Percentiles rank a stretch among this genome's conserved stretches.
phyloP scores from a whole-genome alignment of 1,284 basidiomycete species.

The Irpex lacteus region DNA sequence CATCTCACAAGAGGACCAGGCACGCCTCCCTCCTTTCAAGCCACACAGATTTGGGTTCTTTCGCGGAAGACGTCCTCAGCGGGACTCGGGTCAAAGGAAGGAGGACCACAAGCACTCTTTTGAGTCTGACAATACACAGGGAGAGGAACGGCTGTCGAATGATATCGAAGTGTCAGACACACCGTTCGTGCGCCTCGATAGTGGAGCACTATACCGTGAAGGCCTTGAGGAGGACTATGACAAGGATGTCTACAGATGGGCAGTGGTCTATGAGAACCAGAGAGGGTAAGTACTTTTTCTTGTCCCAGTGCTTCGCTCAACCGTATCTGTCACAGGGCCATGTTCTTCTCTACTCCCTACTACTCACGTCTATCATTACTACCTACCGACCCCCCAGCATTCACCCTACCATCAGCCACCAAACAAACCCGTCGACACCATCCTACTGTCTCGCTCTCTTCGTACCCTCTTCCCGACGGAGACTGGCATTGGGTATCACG shows the following conservation, averaged over 20 bases:
- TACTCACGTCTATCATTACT: conserved; percentile 71
- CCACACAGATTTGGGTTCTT: conserved; percentile 27
- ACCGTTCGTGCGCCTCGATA: conserved; percentile 12
- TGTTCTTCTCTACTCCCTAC: conserved; percentile 68
- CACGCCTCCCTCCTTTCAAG: conserved; percentile 26
- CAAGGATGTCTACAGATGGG: conserved; percentile 68
- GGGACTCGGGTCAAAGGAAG: not conserved
- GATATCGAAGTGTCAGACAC: conserved; percentile 4
- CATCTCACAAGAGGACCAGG: conserved; percentile 38
- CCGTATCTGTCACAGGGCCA: conserved; percentile 42
- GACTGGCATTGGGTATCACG: conserved; percentile 78
- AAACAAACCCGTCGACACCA: conserved; percentile 32
- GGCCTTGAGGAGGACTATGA: conserved; percentile 30
- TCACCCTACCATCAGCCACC: conserved; percentile 55
- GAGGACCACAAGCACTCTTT: conserved; percentile 1
- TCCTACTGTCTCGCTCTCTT: conserved; percentile 52
- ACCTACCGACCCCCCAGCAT: conserved; percentile 72
- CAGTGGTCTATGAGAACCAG: conserved; percentile 75
- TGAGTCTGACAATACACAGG: conserved; percentile 29
- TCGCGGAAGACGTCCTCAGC: conserved; percentile 7
- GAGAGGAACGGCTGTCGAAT: conserved; percentile 30
- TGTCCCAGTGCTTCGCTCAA: conserved; percentile 2
- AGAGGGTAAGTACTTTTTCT: conserved; percentile 45
- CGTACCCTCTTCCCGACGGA: conserved; percentile 78
- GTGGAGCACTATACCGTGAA: conserved; percentile 7